Base-by-base conservation (phyloP, 129 eudicot species). In the Flaveria ramosissima region DNA sequence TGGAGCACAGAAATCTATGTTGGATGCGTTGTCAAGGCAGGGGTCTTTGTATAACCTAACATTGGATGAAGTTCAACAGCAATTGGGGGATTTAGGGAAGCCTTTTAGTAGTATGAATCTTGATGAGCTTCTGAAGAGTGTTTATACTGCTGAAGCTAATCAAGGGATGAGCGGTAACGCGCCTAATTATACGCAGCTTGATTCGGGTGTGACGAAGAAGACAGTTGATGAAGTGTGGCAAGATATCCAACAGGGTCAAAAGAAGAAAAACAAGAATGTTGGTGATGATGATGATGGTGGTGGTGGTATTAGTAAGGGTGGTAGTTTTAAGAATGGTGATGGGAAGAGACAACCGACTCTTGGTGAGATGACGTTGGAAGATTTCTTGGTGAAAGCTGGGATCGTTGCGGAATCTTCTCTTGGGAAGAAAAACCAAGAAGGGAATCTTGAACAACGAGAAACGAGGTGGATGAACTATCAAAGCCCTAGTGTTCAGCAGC, bases 181-280 rank as follows among this genome's bases (percentile, higher is more conserved):
- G 7, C 5, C 67, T 41, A 82, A 80, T 65, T 72, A 69, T 26
- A 68, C 83, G 13, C 88, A 78, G 71, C 74, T 55, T 45, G 88
- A 76, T 47, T 75, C 80, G 73, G 95, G 85, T 82, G 72, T 93
- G 41, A 85, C 91, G 63, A 90, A 87, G 69, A 93, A 86, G 84
- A 93, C 98, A 10, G 97, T 93, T 36, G 97, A 90, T 83, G 92
- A 93, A 73, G 90, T 93, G 50, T 90, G 96, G 98, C 87, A 88
- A 24, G 89, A 88, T 74, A 93, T 93, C 51, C 92, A 86, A 71
- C 88, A 83, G 64, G 90, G 88, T 32, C 85, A 86, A 72, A 84
- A 76, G 39, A 80, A 36, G 51, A 70, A 56, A 56, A 80, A 43
- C 14, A 60, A 41, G n/a, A 17, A 46, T 4, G 36, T 9, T 24